phyloP scores from a whole-genome alignment of 345 rosid species.

The Ceriops zippeliana region DNA sequence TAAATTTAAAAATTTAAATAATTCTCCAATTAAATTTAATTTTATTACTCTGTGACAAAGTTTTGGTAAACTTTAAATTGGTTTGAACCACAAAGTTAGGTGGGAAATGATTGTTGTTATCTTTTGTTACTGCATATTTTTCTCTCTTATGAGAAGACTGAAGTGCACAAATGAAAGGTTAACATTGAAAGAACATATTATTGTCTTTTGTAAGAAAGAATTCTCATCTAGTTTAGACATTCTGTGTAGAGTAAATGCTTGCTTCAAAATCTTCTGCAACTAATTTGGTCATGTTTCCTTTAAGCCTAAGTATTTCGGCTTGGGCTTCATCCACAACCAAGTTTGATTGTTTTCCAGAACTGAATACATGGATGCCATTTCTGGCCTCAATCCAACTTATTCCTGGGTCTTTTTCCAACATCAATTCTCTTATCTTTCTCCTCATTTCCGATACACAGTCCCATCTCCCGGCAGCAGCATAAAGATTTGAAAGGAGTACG shows the following conservation, averaged over 20 bases:
- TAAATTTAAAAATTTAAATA: no score
- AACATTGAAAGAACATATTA: no score
- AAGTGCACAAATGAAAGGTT: no score
- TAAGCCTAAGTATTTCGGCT: constrained; percentile 42
- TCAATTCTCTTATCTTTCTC: constrained; percentile 55
- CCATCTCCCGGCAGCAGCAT: constrained; percentile 68
- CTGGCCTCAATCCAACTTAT: constrained; percentile 75
- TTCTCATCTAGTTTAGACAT: background rate
- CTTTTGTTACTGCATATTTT: no score
- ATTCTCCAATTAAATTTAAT: no score
- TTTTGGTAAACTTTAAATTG: no score
- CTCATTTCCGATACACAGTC: constrained; percentile 56
- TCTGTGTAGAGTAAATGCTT: constrained; percentile 4
- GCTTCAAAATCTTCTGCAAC: constrained; percentile 24
- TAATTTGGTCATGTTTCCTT: constrained; percentile 44
- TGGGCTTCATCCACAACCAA: constrained; percentile 33
- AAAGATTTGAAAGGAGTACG: constrained; percentile 65
- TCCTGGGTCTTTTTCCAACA: constrained; percentile 61
- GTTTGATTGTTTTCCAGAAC: constrained; percentile 61
- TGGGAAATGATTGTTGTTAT: no score
- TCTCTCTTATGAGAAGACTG: no score
- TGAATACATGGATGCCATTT: constrained; percentile 46
- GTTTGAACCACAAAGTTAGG: no score
- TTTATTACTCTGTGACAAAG: no score
- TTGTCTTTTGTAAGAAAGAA: no score